Evolutionary conservation across 2,329 filamentous ascomycete species (phyloP), one percentile per base, ranked within the genome.

Genomic region (Cordyceps javanica): DNA sequence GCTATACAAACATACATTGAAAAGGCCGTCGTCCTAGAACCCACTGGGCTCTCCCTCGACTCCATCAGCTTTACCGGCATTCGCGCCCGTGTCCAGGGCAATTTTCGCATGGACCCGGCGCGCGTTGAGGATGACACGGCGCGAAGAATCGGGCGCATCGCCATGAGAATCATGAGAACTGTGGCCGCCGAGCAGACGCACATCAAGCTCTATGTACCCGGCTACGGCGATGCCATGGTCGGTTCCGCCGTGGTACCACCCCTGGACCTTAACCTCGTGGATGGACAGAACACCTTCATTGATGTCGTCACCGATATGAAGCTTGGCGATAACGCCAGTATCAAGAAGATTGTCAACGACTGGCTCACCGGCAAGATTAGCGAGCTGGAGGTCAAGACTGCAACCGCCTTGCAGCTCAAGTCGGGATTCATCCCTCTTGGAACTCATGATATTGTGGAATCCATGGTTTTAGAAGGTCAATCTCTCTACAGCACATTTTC

Each of bases 1-100:
- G 83, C 87, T 8, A 83, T 96, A 11, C 85, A 96, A 72, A 82
- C 90, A 68, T 99, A 99, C 72, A 90, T 89, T 50, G 88, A 93
- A 72, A 80, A 92, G 70, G 90, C 92, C 3, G 80, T 87, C 25
- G 85, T 93, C 19, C 82, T 99, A 63, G 85, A 92, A 67, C 90
- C 94, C 2, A 91, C 88, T 6, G 89, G 87, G 63, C 74, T 99
- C 21, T 91, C 91, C 2, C 85, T 99, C 60, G 89, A 94, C 66
- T 90, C 88, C 2, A 88, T 97, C 63, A 97, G 91, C 0, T 68
- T 83, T 8, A 80, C 86, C 59, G 93, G 94, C 13, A 82, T 97
- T 9, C 83, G 82, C 60, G 88, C 90, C 32, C 86, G 91, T 61
- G 79, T 99, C 48, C 87, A 92, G 66, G 93, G 89, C 21, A 87